Evolutionary conservation across 176 grass and related monocot species (phyloP), one percentile per base, ranked within the genome.

Genomic region (Zea mays): DNA sequence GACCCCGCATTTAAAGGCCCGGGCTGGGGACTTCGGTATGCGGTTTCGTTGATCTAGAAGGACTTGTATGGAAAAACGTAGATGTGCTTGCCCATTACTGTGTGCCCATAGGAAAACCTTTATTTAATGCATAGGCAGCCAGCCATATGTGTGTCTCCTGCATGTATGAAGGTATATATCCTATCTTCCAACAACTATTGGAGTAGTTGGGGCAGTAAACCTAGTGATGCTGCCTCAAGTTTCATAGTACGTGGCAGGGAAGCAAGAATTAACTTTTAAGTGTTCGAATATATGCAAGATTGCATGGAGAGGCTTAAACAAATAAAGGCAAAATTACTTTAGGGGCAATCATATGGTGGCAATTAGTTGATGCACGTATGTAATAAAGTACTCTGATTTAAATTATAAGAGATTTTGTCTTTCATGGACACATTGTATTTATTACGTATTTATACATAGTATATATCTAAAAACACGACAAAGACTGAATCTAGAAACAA

Each of bases 1-100:
- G 74, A 50, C 21, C 74, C 78, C 67, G 79, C 79, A 76, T 88
- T 91, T 85, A 91, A 91, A 91, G 85, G 74, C 57, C 43, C 11
- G 3, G 72, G 6, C 2, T 5, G 51, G 7, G 72, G 77, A 71
- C 59, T 11, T 12, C 0, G 41, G 0, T 3, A 1, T 0, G 50
- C 2, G 8, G 48, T 77, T 81, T 39, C 1, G 12, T 51, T 11
- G 72, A 81, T 81, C 41, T 67, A 21, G 1, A 27, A 43, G 75
- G 58, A 7, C 37, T 6, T 78, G 6, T 4, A 10, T 9, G 66
- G 0, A 65, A 85, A 85, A 65, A 1, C 13, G 56, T 10, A 52
- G 69, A 65, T 65, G 72, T 68, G 76, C 69, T 9, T 58, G 45
- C 11, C 3, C 2, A 71, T 61, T 81, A 71, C 16, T 37, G 70